Evolutionary conservation across 2,329 filamentous ascomycete genomes (phyloP).

Genomic region (Neofusicoccum parvum): DNA sequence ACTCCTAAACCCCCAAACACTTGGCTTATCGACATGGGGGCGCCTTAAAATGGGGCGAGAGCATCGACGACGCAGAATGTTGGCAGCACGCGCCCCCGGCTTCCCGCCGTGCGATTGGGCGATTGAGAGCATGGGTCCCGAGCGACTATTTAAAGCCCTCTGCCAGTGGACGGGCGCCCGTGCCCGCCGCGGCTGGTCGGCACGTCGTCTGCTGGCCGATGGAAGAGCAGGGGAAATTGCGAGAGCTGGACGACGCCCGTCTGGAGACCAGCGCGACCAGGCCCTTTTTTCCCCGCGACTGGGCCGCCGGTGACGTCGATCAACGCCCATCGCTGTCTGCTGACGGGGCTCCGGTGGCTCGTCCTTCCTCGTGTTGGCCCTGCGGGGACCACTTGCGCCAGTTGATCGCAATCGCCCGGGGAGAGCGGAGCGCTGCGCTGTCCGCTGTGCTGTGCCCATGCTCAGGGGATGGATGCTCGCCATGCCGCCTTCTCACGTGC

Average conservation of each 20-base stretch:
- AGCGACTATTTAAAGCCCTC: slow-evolving; percentile 4
- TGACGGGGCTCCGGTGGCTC: background rate
- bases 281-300: background rate
- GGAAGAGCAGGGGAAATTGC: too few species aligned
- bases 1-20: background rate
- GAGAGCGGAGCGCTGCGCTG: background rate
- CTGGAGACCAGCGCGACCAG: background rate
- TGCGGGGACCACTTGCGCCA: slow-evolving; percentile 4
- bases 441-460: background rate
- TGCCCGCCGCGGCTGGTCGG: too few species aligned
- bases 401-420: slow-evolving; percentile 10
- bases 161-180: background rate
- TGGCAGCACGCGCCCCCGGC: slow-evolving; percentile 6
- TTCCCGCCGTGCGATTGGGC: background rate
- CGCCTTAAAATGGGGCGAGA: background rate
- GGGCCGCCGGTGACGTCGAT: slow-evolving; percentile 7
- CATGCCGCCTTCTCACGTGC: background rate
- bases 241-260: background rate
- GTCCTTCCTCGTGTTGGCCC: background rate
- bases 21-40: background rate
- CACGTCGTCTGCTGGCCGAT: too few species aligned
- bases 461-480: background rate
- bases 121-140: slow-evolving; percentile 7
- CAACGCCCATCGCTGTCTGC: background rate
- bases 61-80: background rate